Percentiles rank a stretch among this genome's conserved stretches.
Conservation (phyloP, 2,329 filamentous ascomycete genomes). For the Aspergillus sojae region DNA sequence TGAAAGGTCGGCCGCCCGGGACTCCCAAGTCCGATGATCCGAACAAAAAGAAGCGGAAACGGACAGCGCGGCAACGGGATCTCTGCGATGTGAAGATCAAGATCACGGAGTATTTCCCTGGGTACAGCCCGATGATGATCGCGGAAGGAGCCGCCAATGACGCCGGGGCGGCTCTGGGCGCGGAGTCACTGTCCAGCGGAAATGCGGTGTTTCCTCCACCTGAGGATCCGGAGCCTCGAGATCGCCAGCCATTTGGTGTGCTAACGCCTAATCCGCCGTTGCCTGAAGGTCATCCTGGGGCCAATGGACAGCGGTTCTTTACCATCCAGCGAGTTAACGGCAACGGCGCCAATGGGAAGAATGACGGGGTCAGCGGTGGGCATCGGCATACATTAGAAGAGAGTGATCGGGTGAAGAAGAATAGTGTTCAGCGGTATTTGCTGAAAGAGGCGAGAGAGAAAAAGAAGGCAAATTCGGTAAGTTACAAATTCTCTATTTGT, state of each 20-base stretch:
- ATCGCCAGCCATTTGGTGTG: slow-evolving; percentile 45
- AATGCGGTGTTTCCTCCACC: slow-evolving; percentile 26
- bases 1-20: slow-evolving; percentile 77
- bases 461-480: slow-evolving; percentile 59
- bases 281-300: slow-evolving; percentile 50
- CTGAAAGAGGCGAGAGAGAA: slow-evolving; percentile 67
- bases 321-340: slow-evolving; percentile 79
- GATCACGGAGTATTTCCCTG: slow-evolving; percentile 76
- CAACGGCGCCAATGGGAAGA: slow-evolving; percentile 72
- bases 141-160: slow-evolving; percentile 24
- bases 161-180: slow-evolving; percentile 22
- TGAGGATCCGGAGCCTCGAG: slow-evolving; percentile 15
- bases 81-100: slow-evolving; percentile 88
- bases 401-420: slow-evolving; percentile 80
- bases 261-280: slow-evolving; percentile 44
- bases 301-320: slow-evolving; percentile 62
- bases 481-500: slow-evolving; percentile 26
- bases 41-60: slow-evolving; percentile 79
- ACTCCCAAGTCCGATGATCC: slow-evolving; percentile 80
- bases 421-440: slow-evolving; percentile 69
- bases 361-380: slow-evolving; percentile 69
- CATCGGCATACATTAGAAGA: slow-evolving; percentile 74
- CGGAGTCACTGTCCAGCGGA: slow-evolving; percentile 26
- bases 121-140: slow-evolving; percentile 34
- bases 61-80: slow-evolving; percentile 72